Evolutionary conservation across 768 basidiomycete species (phyloP).

Genomic region (Kwoniella sp.): DNA sequence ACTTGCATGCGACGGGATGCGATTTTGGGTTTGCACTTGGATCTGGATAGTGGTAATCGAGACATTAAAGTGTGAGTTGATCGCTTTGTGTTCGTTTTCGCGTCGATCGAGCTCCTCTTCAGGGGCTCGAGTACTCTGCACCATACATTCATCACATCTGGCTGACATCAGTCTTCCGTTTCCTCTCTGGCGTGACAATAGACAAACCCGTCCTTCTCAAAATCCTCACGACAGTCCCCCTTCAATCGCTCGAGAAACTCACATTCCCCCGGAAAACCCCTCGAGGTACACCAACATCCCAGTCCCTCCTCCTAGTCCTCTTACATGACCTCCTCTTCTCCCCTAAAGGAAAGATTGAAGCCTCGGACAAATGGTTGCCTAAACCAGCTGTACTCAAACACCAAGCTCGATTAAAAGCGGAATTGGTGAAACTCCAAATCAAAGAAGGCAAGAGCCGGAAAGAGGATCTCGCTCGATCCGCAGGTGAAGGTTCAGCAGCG

Average conservation of each 20-base stretch:
- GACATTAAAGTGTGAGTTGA: constrained; percentile 81
- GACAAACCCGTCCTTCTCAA: constrained; percentile 76
- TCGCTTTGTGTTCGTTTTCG: neutral
- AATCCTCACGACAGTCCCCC: constrained; percentile 67
- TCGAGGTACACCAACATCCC: constrained; percentile 57
- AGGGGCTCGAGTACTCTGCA: too few relatives aligned
- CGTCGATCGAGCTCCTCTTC: too few relatives aligned
- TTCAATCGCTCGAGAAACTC: constrained; percentile 74
- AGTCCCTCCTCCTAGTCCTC: constrained; percentile 77
- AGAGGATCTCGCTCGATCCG: constrained; percentile 47
- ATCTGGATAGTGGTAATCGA: constrained; percentile 71
- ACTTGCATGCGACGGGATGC: too few relatives aligned
- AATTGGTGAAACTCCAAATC: constrained; percentile 64
- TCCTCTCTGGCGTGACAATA: too few relatives aligned
- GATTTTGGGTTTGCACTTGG: neutral
- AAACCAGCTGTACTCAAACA: constrained; percentile 86
- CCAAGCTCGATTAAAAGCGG: constrained; percentile 82
- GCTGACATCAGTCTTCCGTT: too few relatives aligned
- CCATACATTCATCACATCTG: too few relatives aligned
- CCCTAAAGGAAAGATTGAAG: constrained; percentile 73
- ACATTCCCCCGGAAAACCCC: constrained; percentile 61
- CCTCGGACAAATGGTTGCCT: constrained; percentile 78
- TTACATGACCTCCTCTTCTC: constrained; percentile 87
- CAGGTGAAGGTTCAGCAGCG: constrained; percentile 55
- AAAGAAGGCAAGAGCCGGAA: constrained; percentile 48